phyloP scores from a whole-genome alignment of 805 yeast species.

The Cyberlindnera xishuangbannaensis region DNA sequence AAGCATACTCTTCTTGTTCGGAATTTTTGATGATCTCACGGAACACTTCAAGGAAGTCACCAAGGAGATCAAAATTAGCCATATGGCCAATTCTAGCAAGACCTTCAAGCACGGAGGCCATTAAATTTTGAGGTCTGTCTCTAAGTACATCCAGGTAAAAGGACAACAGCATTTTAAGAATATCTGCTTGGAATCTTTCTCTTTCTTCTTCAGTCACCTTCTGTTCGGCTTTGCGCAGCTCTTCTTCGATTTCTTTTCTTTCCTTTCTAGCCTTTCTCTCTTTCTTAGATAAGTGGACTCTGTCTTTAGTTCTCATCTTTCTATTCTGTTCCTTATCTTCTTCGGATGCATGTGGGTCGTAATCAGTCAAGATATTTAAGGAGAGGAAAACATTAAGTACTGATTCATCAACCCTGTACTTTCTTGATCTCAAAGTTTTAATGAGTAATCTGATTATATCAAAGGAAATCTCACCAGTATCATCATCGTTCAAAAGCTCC shows the following conservation, averaged over 20 bases:
- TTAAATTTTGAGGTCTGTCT: constrained; percentile 53
- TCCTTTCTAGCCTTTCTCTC: constrained; percentile 87
- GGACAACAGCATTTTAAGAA: constrained; percentile 64
- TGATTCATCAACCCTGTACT: constrained; percentile 77
- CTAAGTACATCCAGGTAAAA: constrained; percentile 74
- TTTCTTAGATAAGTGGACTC: constrained; percentile 87
- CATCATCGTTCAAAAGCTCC: constrained; percentile 70
- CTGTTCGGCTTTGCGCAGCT: constrained; percentile 79
- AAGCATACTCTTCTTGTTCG: constrained; percentile 38
- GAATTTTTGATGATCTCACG: constrained; percentile 66
- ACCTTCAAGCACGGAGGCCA: constrained; percentile 90
- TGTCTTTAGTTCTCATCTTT: constrained; percentile 74
- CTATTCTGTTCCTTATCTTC: constrained; percentile 38
- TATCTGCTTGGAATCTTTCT: constrained; percentile 78
- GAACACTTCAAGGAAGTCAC: constrained; percentile 86
- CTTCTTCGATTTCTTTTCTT: constrained; percentile 80
- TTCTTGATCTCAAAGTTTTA: constrained; percentile 66
- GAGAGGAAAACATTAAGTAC: constrained; percentile 70
- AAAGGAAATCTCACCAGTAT: constrained; percentile 71
- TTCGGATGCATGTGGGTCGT: constrained; percentile 56
- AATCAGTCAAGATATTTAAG: constrained; percentile 59
- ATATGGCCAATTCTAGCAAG: constrained; percentile 84
- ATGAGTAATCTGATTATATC: constrained; percentile 66
- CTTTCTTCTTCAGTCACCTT: constrained; percentile 85
- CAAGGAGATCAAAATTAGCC: constrained; percentile 87